Conservation (phyloP, 164 flowering plant species). For the Buxus sempervirens region DNA sequence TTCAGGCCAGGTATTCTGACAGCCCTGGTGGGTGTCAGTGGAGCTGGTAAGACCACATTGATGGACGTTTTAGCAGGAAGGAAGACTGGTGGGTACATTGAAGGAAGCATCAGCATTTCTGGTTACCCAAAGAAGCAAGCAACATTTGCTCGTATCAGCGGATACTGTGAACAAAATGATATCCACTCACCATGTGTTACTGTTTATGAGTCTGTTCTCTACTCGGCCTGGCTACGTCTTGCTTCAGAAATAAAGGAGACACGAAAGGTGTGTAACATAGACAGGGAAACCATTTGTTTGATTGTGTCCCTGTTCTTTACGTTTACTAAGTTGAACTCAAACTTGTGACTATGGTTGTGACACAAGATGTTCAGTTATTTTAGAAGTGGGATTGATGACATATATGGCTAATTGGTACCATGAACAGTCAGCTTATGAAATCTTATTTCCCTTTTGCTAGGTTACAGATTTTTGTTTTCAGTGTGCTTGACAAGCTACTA, state of each 20-base stretch:
- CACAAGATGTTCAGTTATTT: no score
- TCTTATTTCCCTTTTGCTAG: no score
- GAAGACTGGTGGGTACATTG: slow-evolving; percentile 61
- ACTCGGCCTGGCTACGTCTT: slow-evolving; percentile 70
- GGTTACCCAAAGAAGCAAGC: slow-evolving; percentile 59
- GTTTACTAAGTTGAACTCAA: no score
- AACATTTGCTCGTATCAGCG: slow-evolving; percentile 63
- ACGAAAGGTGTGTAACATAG: slow-evolving; percentile 26
- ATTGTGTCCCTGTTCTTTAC: no score
- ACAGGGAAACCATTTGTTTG: neutral
- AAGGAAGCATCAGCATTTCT: slow-evolving; percentile 52
- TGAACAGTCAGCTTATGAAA: no score
- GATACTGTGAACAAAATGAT: slow-evolving; percentile 69
- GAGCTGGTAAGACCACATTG: slow-evolving; percentile 72
- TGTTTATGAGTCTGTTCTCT: slow-evolving; percentile 55
- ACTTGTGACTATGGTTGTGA: no score
- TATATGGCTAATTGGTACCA: no score
- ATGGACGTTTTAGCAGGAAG: slow-evolving; percentile 73
- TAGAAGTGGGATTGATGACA: no score
- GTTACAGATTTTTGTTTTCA: no score
- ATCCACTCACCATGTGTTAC: slow-evolving; percentile 67
- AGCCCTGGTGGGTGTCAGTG: slow-evolving; percentile 66
- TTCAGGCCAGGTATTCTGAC: slow-evolving; percentile 63
- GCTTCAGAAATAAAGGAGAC: slow-evolving; percentile 41
- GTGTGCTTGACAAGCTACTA: no score